phyloP scores from a whole-genome alignment of 164 flowering plant genomes.

The Houttuynia cordata region DNA sequence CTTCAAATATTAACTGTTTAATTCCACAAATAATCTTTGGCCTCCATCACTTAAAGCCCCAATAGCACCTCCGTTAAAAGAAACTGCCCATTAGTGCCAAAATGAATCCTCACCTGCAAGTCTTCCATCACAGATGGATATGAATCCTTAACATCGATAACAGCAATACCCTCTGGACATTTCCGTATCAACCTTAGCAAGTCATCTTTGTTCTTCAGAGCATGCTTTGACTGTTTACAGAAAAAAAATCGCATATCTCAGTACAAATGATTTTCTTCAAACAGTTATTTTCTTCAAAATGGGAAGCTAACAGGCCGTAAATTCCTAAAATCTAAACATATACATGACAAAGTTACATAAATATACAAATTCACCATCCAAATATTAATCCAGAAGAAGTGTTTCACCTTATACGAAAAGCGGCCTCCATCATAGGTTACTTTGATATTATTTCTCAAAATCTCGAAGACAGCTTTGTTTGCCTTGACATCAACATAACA shows the following conservation, averaged over 20 bases:
- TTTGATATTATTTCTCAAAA: conserved; percentile 54
- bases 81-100: not conserved
- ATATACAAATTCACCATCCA: not conserved
- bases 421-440: conserved; percentile 53
- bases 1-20: not conserved
- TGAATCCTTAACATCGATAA: conserved; percentile 59
- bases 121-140: conserved; percentile 57
- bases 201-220: conserved; percentile 38
- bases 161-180: conserved; percentile 50
- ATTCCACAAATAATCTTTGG: not conserved
- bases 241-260: not conserved
- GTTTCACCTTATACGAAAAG: conserved; percentile 62
- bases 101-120: conserved; percentile 35
- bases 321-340: not conserved
- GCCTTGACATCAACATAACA: conserved; percentile 53
- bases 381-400: not conserved
- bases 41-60: not conserved
- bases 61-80: not conserved
- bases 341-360: not conserved
- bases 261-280: not conserved
- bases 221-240: conserved; percentile 50
- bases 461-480: conserved; percentile 62
- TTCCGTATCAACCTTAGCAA: conserved; percentile 35
- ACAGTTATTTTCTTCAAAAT: not conserved
- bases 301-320: not conserved